Evolutionary conservation across 176 grass and related monocot species (phyloP), one percentile per base, ranked within the genome.

Genomic region (Luzula sylvatica): DNA sequence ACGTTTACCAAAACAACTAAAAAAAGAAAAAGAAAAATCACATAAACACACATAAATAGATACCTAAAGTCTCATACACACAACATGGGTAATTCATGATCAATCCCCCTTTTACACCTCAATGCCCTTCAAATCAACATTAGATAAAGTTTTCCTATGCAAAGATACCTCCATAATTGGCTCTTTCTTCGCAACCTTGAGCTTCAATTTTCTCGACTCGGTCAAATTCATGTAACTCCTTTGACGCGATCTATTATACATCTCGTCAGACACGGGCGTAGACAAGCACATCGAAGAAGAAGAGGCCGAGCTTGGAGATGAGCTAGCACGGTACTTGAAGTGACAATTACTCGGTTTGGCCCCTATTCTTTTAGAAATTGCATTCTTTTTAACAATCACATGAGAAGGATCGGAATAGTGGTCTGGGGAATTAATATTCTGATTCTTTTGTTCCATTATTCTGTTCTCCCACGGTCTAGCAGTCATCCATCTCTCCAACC

Each of bases 141-240:
- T 68, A 3, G 61, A 55, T 1, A 53, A 55, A 11, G 48, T 52
- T 45, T 71, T 82, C 56, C 73, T 60, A 24, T 78, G 72, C 30
- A 35, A 35, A 63, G 13, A 53, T 45, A 55, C 39, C 19, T 86
- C 87, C 0, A 66, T 22, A 16, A 68, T 8, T 3, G 71, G 14
- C 18, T 40, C 49, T 2, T 35, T 75, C 26, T 35, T 79, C 30
- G 53, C 66, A 1, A 19, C 51, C 26, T 80, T 98, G 42, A 74
- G 73, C 56, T 90, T 90, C 0, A 85, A 71, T 73, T 98, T 98
- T 43, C 78, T 98, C 2, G 86, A 98, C 59, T 90, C 81, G 0
- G 92, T 98, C 81, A 90, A 67, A 68, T 65, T 90, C 92, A 98
- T 90, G 81, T 90, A 98, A 55, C 76, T 98, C 11, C 85, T 85